Evolutionary conservation across 106 monocot genomes (phyloP), one percentile per base, ranked within the genome.

Genomic region (Dendrobium nobile): DNA sequence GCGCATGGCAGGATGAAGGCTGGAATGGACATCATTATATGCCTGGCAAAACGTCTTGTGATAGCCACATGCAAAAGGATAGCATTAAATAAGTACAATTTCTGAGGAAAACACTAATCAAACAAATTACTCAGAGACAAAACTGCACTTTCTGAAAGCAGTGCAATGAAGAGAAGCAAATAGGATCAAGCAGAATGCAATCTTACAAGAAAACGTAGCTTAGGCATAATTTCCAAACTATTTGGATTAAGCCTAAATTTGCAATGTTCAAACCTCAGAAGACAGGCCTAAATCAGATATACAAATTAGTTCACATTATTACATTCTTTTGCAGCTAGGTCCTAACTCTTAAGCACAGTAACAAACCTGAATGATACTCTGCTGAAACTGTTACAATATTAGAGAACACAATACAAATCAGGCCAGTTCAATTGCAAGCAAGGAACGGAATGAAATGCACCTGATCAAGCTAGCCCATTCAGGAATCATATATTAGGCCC

Each of bases 1-100:
- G 9, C 89, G 85, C 98, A 98, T 91, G 8, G 98, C 70, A 84
- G 90, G 78, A 85, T 91, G 77, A 82, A 91, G 75, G 77, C 55
- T 86, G 65, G 92, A 74, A 81, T 91, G 86, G 26, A 92, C 95
- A 72, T 89, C 82, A 80, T 82, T 91, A 80, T 92, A 98, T 51
- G 94, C 91, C 80, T 87, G 88, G 83, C 90, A 89, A 77, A 98
- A 98, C 13, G 87, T 88, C 93, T 93, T 85, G 76, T 58, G 85
- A 79, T 61, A 81, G 18, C 77, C 10, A 73, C 58, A 81, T 82
- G 26, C 58, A 58, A 48, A 68, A 18, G 48, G 9, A 51, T 41
- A 27, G 73, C 31, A 80, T 26, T 82, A 42, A 37, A n/a, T 70
- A n/a, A 70, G 51, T 72, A 65, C 27, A 24, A 76, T 13, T 43